These are phyloP conservation scores for Bassia scoparia DNA, from an alignment of 148 eudicot genomes.

Conservation along the genomic window DNA sequence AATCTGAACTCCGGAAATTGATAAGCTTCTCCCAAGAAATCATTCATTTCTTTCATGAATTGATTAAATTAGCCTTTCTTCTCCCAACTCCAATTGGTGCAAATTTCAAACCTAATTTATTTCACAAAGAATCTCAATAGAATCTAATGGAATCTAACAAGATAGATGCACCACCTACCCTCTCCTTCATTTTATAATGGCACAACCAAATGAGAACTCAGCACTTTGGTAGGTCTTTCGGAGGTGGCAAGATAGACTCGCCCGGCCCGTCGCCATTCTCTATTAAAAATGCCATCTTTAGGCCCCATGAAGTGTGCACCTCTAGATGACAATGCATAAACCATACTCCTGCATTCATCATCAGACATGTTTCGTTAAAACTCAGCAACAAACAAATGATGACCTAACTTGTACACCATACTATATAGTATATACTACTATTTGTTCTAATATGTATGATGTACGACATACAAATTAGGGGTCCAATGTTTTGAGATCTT, in stretches of 20 bases:
- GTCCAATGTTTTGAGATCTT: too few relatives aligned
- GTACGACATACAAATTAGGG: too few relatives aligned
- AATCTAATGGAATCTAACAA: slow-evolving; percentile 6
- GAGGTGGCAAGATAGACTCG: slow-evolving; percentile 56
- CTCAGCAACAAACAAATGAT: too few relatives aligned
- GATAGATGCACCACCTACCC: not conserved
- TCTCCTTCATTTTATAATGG: not conserved
- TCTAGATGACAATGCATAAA: slow-evolving; percentile 78
- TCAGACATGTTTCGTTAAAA: not conserved
- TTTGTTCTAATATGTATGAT: too few relatives aligned
- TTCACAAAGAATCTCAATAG: slow-evolving; percentile 18
- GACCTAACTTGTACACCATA: too few relatives aligned
- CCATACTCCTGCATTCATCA: slow-evolving; percentile 55
- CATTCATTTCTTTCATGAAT: not conserved
- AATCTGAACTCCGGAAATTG: not conserved
- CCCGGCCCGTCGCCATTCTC: slow-evolving; percentile 61
- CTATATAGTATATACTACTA: too few relatives aligned
- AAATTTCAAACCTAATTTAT: not conserved
- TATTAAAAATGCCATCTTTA: slow-evolving; percentile 71
- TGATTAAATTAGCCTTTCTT: not conserved
- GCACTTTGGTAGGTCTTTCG: slow-evolving; percentile 64
- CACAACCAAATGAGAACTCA: slow-evolving; percentile 11
- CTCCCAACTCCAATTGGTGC: slow-evolving; percentile 7
- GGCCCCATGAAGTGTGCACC: slow-evolving; percentile 77
- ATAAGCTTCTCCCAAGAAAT: not conserved